Conservation (phyloP, 257 asterid genomes). For the Datura wrightii region DNA sequence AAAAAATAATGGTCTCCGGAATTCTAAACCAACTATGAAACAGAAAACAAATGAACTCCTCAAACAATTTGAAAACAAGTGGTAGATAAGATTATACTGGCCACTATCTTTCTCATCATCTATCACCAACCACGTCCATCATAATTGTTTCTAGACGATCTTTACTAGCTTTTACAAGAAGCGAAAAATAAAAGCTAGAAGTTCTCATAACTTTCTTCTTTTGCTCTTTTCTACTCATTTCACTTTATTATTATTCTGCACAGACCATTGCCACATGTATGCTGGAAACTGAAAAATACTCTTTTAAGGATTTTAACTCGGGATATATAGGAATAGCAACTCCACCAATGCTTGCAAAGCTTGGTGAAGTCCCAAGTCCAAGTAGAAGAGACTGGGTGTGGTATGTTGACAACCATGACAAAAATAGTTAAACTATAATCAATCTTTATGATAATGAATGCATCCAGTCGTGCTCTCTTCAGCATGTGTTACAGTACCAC, state of each 20-base stretch:
- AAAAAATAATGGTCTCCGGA: background rate
- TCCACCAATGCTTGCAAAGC: background rate
- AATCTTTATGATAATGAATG: background rate
- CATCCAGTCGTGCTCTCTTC: background rate
- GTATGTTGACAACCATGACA: background rate
- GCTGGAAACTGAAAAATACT: background rate
- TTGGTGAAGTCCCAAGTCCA: background rate
- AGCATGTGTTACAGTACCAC: background rate
- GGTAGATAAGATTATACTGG: background rate
- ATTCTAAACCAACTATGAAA: slow-evolving; percentile 2
- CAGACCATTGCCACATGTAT: background rate
- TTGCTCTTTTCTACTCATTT: background rate
- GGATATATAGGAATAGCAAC: background rate
- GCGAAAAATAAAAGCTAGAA: background rate
- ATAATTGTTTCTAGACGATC: background rate
- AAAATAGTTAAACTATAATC: background rate
- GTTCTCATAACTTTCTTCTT: background rate
- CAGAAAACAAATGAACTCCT: background rate
- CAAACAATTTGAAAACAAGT: background rate
- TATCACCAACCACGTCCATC: background rate
- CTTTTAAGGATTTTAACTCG: background rate
- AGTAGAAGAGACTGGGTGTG: background rate
- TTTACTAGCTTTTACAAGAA: background rate
- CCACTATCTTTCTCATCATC: background rate
- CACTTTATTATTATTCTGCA: background rate